phyloP scores from a whole-genome alignment of 2,329 filamentous ascomycete species.

The Geosmithia flava region DNA sequence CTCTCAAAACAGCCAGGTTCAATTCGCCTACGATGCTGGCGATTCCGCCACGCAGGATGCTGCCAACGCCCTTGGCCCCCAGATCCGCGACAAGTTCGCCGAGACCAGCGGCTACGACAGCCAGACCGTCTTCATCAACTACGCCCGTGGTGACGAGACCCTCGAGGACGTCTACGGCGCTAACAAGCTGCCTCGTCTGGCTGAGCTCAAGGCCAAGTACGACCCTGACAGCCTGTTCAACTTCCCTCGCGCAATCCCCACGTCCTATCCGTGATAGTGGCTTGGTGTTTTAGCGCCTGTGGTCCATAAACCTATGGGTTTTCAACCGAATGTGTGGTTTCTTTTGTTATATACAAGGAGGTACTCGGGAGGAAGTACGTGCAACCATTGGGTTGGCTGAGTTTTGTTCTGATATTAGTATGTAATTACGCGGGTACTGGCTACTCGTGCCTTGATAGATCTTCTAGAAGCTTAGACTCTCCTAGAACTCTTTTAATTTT shows the following conservation, averaged over 20 bases:
- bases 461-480: too few relatives aligned
- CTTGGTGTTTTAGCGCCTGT: not conserved
- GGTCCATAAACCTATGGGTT: not conserved
- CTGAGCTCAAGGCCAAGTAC: not conserved
- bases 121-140: conserved; percentile 1
- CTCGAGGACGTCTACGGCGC: not conserved
- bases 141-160: conserved; percentile 1
- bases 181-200: conserved; percentile 1
- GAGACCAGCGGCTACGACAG: not conserved
- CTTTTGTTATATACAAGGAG: too few relatives aligned
- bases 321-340: too few relatives aligned
- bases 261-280: not conserved
- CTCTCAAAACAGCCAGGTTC: not conserved
- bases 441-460: too few relatives aligned
- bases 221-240: not conserved
- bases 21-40: not conserved
- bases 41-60: not conserved
- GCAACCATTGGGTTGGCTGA: too few relatives aligned
- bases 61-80: not conserved
- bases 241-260: not conserved
- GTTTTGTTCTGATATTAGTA: too few relatives aligned
- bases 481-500: too few relatives aligned
- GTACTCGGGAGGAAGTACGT: too few relatives aligned
- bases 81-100: not conserved
- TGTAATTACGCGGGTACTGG: too few relatives aligned